phyloP scores from a whole-genome alignment of 2,329 filamentous ascomycete genomes.

The Penicillium sp. region DNA sequence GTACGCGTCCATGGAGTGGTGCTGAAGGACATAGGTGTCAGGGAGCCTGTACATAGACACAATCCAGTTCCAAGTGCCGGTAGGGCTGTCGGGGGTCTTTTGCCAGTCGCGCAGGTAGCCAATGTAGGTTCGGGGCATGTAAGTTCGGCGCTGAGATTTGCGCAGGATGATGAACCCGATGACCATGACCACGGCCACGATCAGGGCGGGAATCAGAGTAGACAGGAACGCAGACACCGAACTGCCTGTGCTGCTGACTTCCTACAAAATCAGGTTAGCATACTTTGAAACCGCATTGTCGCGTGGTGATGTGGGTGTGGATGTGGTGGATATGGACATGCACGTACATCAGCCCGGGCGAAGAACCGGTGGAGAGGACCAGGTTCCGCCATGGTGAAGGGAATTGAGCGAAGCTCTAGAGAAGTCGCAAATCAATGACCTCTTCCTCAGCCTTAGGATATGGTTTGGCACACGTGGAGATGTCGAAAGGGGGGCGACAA shows the following conservation, averaged over 20 bases:
- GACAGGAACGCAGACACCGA: conserved; percentile 49
- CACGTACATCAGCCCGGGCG: conserved; percentile 8
- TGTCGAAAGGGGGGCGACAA: neutral
- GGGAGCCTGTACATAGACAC: conserved; percentile 62
- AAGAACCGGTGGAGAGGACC: conserved; percentile 14
- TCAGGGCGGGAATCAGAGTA: conserved; percentile 48
- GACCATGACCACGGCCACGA: conserved; percentile 47
- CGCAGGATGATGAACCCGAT: conserved; percentile 53
- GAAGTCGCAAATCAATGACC: neutral
- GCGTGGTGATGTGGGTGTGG: neutral
- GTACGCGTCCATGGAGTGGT: conserved; percentile 89
- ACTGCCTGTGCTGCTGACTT: conserved; percentile 26
- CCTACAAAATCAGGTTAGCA: conserved; percentile 1
- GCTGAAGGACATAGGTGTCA: conserved; percentile 80
- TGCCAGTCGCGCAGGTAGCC: conserved; percentile 52
- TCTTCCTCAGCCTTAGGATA: neutral
- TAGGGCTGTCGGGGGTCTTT: conserved; percentile 59
- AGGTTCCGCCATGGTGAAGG: conserved; percentile 17
- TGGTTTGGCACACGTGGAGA: conserved; percentile 4
- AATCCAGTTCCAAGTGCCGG: conserved; percentile 67
- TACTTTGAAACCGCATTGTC: neutral
- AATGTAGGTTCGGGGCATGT: conserved; percentile 56
- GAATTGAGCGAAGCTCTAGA: neutral
- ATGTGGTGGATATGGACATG: neutral
- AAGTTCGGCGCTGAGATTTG: conserved; percentile 49